Percentiles rank a stretch among this genome's conserved stretches.
Evolutionary conservation across 164 flowering plant genomes (phyloP).

Genomic region (Cinnamomum micranthum): DNA sequence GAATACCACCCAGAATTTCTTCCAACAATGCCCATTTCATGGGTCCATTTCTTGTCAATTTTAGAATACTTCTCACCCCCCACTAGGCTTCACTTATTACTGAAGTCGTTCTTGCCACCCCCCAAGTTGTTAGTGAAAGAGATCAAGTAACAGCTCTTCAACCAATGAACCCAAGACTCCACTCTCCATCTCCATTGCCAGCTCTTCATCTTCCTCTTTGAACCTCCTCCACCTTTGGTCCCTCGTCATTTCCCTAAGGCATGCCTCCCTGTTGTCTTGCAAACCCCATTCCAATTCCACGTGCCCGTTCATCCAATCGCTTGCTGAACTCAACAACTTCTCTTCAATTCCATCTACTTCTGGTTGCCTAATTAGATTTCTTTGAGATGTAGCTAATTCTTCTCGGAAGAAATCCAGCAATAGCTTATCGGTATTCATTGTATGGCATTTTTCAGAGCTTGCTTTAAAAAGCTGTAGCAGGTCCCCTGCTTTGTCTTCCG

Average conservation of each 20-base stretch:
- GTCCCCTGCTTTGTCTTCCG: conserved; percentile 13
- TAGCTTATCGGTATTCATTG: conserved; percentile 22
- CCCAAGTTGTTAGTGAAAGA: background rate
- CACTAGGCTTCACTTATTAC: no score
- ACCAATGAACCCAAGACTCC: conserved; percentile 36
- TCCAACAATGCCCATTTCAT: background rate
- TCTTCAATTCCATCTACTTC: background rate
- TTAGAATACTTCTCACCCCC: background rate
- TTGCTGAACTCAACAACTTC: conserved; percentile 32
- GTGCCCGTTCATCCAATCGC: conserved; percentile 45
- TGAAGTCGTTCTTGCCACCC: no score
- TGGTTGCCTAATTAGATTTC: no score
- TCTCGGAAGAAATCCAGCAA: conserved; percentile 51
- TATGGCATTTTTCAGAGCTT: conserved; percentile 3
- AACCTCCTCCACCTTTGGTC: conserved; percentile 36
- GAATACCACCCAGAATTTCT: conserved; percentile 4
- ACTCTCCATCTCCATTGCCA: conserved; percentile 40
- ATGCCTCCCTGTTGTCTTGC: conserved; percentile 30
- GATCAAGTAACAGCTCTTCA: conserved; percentile 46
- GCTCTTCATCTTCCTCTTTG: conserved; percentile 36
- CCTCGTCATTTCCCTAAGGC: conserved; percentile 47
- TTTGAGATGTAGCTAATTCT: background rate
- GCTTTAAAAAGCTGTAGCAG: conserved; percentile 32
- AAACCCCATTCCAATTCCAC: conserved; percentile 36
- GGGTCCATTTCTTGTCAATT: background rate